Evolutionary conservation across 2,329 filamentous ascomycete species (phyloP), one percentile per base, ranked within the genome.

Genomic region (Chrysoporthe puriensis): DNA sequence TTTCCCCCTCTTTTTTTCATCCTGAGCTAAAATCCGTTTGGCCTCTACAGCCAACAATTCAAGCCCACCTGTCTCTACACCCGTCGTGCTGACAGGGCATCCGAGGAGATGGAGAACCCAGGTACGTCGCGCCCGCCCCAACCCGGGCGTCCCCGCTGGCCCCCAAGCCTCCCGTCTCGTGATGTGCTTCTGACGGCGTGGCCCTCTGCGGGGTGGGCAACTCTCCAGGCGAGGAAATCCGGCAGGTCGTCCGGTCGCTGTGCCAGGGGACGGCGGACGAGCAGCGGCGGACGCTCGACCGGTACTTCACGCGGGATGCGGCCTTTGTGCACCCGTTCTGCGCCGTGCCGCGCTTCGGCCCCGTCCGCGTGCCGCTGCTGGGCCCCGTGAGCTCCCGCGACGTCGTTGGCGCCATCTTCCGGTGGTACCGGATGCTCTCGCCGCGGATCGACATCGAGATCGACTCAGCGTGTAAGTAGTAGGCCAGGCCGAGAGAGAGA

Each of bases 391-490:
- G 90, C 70, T 94, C 91, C 11, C 84, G 92, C 56, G 88, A 84
- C 79, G 76, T 92, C 6, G 83, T 96, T 21, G 80, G 86, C 60
- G 83, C 85, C 72, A 90, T 97, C 66, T 96, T 93, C 75, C 87
- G 88, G 52, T 94, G 91, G 91, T 95, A 96, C 79, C 92, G 93
- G 74, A 91, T 95, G 71, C 82, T 97, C 75, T 93, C 89, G 70
- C 94, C 94, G 0, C 81, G 83, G 21, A 91, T 96, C 71, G 84
- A 89, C 56, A 79, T 95, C 14, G 80, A 85, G 1, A 82, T 97
- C 21, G 86, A 93, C 70, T 86, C 84, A 3, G 77, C 79, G 56
- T 82, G 85, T 86, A 75, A 54, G 78, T 74, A 26, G 26, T 1
- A 26, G 26, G 26, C 26, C 26, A 26, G 26, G 26, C 26, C 26